Percentiles rank a stretch among this genome's conserved stretches.
phyloP scores from a whole-genome alignment of 495 filamentous ascomycete genomes.

The Xylaria grammica region DNA sequence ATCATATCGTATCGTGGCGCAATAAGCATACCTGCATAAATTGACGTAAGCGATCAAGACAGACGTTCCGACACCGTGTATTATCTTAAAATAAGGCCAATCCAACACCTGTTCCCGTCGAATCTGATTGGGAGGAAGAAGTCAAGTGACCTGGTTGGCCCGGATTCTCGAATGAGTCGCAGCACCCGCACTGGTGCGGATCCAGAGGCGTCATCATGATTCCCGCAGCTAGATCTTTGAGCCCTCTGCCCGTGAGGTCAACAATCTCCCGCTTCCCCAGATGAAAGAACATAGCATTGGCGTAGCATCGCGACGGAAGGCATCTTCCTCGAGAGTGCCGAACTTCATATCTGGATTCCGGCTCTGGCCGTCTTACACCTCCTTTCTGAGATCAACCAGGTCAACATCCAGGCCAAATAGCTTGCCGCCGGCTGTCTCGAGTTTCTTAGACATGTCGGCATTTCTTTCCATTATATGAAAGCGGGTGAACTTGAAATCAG shows the following conservation, averaged over 20 bases:
- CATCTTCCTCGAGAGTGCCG: slow-evolving; percentile 76
- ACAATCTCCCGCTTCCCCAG: slow-evolving; percentile 69
- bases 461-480: neutral
- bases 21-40: no score
- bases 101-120: no score
- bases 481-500: slow-evolving; percentile 2
- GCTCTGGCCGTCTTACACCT: slow-evolving; percentile 75
- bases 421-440: slow-evolving; percentile 76
- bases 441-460: slow-evolving; percentile 65
- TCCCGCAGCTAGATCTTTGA: slow-evolving; percentile 66
- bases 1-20: no score
- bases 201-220: slow-evolving; percentile 78
- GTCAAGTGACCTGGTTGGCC: no score
- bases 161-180: slow-evolving; percentile 63
- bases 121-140: no score
- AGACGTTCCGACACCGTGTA: no score
- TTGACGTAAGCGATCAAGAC: no score
- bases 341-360: slow-evolving; percentile 83
- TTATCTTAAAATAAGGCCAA: no score
- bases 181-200: slow-evolving; percentile 74
- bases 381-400: slow-evolving; percentile 80
- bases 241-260: slow-evolving; percentile 70
- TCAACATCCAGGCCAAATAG: slow-evolving; percentile 78
- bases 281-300: slow-evolving; percentile 86
- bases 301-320: slow-evolving; percentile 78